These are phyloP conservation scores for Aschersonia sp. DNA, from an alignment of 2,329 filamentous ascomycete species.

Conservation along the genomic window DNA sequence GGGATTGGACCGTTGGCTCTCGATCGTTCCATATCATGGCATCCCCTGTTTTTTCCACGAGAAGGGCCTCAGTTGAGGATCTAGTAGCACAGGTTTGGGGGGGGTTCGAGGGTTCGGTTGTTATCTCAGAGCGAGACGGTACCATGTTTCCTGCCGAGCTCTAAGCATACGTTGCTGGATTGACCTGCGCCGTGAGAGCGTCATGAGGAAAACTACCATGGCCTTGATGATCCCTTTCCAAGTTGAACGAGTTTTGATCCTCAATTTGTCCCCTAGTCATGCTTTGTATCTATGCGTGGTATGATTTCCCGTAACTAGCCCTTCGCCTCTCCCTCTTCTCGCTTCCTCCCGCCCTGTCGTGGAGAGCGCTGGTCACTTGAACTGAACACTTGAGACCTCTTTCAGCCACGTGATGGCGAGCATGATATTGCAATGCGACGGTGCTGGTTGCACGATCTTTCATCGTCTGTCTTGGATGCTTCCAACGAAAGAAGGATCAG, in stretches of 20 bases:
- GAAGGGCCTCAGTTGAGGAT: too few species aligned
- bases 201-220: too few species aligned
- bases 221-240: not conserved
- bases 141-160: conserved; percentile 7
- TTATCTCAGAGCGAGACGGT: not conserved
- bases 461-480: conserved; percentile 38
- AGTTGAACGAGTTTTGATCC: not conserved
- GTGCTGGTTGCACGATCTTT: not conserved
- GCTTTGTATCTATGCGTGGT: not conserved
- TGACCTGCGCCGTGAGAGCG: too few species aligned
- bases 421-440: not conserved
- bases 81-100: too few species aligned
- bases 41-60: too few species aligned
- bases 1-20: too few species aligned
- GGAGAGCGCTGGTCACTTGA: not conserved
- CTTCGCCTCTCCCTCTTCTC: too few species aligned
- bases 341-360: not conserved
- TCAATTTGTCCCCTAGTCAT: not conserved
- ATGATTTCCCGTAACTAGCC: not conserved
- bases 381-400: not conserved
- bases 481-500: conserved; percentile 60
- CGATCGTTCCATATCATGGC: too few species aligned
- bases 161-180: conserved; percentile 3
- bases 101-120: too few species aligned
- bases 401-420: not conserved